Percentiles rank a stretch among this genome's conserved stretches.
phyloP scores from a whole-genome alignment of 106 monocot genomes.

The Dioscorea zingiberensis region DNA sequence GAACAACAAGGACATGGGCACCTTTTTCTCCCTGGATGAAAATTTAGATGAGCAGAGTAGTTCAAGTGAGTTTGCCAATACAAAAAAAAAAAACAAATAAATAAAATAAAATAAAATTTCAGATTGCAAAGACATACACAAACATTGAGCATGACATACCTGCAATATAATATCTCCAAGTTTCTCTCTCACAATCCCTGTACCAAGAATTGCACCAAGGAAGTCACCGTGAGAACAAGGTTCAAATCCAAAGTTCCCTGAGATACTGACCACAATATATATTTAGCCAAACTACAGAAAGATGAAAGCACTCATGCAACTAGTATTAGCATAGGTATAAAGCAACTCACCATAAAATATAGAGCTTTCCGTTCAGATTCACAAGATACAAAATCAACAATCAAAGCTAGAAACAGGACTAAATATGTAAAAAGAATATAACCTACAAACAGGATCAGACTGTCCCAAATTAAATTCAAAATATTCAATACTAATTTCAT shows the following conservation, averaged over 20 bases:
- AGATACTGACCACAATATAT: constrained; percentile 44
- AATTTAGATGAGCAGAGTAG: background rate
- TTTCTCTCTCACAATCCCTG: constrained; percentile 81
- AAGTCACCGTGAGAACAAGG: constrained; percentile 92
- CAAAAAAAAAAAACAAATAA: too few relatives aligned
- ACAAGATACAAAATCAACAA: too few relatives aligned
- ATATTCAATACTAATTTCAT: too few relatives aligned
- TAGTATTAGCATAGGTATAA: too few relatives aligned
- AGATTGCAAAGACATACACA: background rate
- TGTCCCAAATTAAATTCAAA: too few relatives aligned
- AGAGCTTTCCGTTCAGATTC: too few relatives aligned
- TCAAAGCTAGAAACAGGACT: too few relatives aligned
- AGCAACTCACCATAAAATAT: too few relatives aligned
- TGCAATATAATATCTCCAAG: constrained; percentile 94
- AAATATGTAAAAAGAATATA: too few relatives aligned
- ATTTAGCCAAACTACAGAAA: constrained; percentile 30
- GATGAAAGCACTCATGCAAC: background rate
- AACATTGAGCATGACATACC: constrained; percentile 27
- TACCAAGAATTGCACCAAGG: constrained; percentile 87
- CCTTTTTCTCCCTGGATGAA: constrained; percentile 74
- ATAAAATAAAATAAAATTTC: too few relatives aligned
- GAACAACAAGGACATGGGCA: constrained; percentile 85
- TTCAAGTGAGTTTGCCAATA: background rate
- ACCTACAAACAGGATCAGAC: too few relatives aligned
- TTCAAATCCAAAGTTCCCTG: constrained; percentile 87